Conservation (phyloP, 441 rosid genomes). For the Adansonia rubrostipa region DNA sequence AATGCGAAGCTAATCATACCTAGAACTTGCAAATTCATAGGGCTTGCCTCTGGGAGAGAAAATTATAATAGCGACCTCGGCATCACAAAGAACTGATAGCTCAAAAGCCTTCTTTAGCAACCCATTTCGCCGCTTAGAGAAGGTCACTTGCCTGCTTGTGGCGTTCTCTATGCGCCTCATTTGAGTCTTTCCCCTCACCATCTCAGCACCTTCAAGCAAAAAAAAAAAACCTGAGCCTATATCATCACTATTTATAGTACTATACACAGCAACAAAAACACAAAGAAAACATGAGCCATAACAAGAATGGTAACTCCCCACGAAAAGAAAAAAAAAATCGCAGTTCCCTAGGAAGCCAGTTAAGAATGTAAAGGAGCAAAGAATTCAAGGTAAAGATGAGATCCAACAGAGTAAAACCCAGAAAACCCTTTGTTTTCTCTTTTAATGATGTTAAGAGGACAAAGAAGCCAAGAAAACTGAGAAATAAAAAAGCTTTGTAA, state of each 20-base stretch:
- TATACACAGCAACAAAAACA: neutral
- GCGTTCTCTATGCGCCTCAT: slow-evolving; percentile 89
- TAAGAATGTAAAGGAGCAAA: neutral
- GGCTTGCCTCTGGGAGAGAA: slow-evolving; percentile 88
- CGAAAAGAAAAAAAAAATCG: neutral
- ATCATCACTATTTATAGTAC: neutral
- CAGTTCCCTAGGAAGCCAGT: no score
- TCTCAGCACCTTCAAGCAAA: slow-evolving; percentile 29
- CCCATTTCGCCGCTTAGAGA: slow-evolving; percentile 83
- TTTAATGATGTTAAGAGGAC: neutral
- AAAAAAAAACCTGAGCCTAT: neutral
- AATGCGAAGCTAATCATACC: neutral
- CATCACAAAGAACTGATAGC: slow-evolving; percentile 90
- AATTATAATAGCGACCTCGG: slow-evolving; percentile 79
- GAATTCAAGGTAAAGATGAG: neutral
- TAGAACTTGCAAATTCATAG: slow-evolving; percentile 73
- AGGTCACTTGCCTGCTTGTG: slow-evolving; percentile 89
- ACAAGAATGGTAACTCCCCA: neutral
- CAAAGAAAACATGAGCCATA: neutral
- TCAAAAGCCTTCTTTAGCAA: slow-evolving; percentile 84
- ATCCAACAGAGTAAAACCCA: slow-evolving; percentile 9
- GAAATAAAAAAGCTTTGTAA: neutral
- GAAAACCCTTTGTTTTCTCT: neutral
- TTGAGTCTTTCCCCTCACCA: slow-evolving; percentile 95
- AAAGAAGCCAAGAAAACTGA: neutral